Conservation (phyloP, 176 grass and related monocot species). For the Lolium rigidum region DNA sequence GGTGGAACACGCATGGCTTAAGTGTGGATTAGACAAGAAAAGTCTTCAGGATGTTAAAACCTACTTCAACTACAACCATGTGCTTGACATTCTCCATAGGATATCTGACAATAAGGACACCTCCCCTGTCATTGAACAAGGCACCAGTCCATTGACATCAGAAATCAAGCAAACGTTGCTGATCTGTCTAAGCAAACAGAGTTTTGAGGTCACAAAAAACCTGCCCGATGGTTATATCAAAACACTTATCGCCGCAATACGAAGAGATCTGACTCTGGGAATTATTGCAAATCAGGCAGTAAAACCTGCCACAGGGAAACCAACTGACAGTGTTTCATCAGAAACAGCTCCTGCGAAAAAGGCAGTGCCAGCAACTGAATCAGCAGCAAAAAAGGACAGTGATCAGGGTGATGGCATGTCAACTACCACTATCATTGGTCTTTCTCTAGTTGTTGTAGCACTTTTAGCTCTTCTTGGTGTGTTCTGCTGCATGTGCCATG, state of each 20-base stretch:
- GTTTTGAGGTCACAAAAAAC: slow-evolving; percentile 34
- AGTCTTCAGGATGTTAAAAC: slow-evolving; percentile 54
- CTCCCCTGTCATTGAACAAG: slow-evolving; percentile 35
- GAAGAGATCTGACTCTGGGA: slow-evolving; percentile 44
- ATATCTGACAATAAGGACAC: slow-evolving; percentile 32
- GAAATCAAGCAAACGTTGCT: slow-evolving; percentile 47
- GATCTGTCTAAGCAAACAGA: slow-evolving; percentile 60
- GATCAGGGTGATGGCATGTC: slow-evolving; percentile 7
- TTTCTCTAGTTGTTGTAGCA: slow-evolving; percentile 42
- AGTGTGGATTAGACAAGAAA: slow-evolving; percentile 59
- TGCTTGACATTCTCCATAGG: slow-evolving; percentile 43
- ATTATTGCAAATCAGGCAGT: slow-evolving; percentile 13
- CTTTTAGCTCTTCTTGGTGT: slow-evolving; percentile 53
- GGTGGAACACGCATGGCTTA: slow-evolving; percentile 60
- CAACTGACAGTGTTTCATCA: slow-evolving; percentile 1
- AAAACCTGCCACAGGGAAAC: slow-evolving; percentile 37
- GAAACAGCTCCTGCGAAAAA: slow-evolving; percentile 38
- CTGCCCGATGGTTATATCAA: slow-evolving; percentile 52
- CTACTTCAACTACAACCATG: slow-evolving; percentile 51
- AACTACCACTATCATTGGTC: slow-evolving; percentile 33
- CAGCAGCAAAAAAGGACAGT: slow-evolving; percentile 29
- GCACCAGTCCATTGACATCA: slow-evolving; percentile 40
- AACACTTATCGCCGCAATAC: slow-evolving; percentile 44
- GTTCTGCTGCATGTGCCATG: slow-evolving; percentile 49
- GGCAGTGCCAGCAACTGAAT: slow-evolving; percentile 7